Percentiles rank a stretch among this genome's conserved stretches.
These are phyloP conservation scores for Aspergillus viridinutans DNA, from an alignment of 2,329 filamentous ascomycete genomes.

Conservation along the genomic window DNA sequence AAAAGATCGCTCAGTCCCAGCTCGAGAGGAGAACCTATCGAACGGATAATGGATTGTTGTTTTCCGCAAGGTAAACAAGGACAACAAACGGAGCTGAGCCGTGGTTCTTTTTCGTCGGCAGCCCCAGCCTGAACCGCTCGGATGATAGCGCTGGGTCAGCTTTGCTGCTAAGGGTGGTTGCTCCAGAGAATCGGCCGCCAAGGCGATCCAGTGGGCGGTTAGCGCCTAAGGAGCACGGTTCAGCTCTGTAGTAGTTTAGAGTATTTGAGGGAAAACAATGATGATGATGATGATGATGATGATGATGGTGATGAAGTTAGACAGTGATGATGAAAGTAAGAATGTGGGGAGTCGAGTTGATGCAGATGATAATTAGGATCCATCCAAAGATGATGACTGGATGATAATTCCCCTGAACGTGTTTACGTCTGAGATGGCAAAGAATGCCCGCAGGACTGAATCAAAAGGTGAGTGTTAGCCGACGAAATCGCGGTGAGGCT, in stretches of 20 bases:
- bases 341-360: neutral
- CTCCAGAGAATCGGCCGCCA: slow-evolving; percentile 27
- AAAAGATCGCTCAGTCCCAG: neutral
- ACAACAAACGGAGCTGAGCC: slow-evolving; percentile 24
- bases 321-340: neutral
- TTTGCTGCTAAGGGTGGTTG: slow-evolving; percentile 15
- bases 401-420: neutral
- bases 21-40: neutral
- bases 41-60: slow-evolving; percentile 17
- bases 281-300: neutral
- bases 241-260: neutral
- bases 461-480: neutral
- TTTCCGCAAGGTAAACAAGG: slow-evolving; percentile 27
- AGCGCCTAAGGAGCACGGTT: slow-evolving; percentile 10
- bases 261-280: neutral
- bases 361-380: neutral
- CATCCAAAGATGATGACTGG: neutral
- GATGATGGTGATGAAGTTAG: too few relatives aligned
- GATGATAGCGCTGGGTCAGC: neutral
- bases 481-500: neutral
- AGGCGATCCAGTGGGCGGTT: slow-evolving; percentile 13
- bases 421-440: neutral
- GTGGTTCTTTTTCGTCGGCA: slow-evolving; percentile 25
- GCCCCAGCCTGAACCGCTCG: slow-evolving; percentile 7
- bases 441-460: neutral